Percentiles rank a stretch among this genome's conserved stretches.
Evolutionary conservation across 495 filamentous ascomycete genomes (phyloP).

Genomic region (Xylaria castorea): DNA sequence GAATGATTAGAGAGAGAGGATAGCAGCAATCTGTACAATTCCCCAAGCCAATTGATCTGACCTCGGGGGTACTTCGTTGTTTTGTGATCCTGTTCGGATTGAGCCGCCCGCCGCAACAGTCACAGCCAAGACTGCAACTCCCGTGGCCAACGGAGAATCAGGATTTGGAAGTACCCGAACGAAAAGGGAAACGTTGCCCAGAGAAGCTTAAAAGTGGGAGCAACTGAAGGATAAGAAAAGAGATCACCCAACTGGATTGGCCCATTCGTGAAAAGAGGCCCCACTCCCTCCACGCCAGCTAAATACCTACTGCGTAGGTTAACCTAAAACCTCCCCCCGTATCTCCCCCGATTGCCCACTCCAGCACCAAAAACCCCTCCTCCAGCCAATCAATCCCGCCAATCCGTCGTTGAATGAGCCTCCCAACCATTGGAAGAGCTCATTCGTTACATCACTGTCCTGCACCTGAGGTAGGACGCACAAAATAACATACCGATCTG

Average conservation of each 20-base stretch:
- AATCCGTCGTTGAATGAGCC: conserved; percentile 39
- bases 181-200: conserved; percentile 18
- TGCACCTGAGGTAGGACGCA: conserved; percentile 10
- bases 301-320: conserved; percentile 18
- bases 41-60: neutral
- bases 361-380: conserved; percentile 30
- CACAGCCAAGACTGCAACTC: neutral
- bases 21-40: neutral
- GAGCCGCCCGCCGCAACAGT: neutral
- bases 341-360: conserved; percentile 8
- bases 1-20: neutral
- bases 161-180: conserved; percentile 5
- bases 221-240: neutral
- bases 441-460: conserved; percentile 44
- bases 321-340: conserved; percentile 3
- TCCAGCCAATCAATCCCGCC: conserved; percentile 42
- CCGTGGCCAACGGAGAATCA: conserved; percentile 11
- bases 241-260: neutral
- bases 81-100: conserved; percentile 6
- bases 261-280: neutral
- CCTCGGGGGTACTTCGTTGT: neutral
- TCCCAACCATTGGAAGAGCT: conserved; percentile 34
- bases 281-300: conserved; percentile 6
- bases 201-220: conserved; percentile 4
- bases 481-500: conserved; percentile 9